Evolutionary conservation across 2,329 filamentous ascomycete genomes (phyloP), one percentile per base, ranked within the genome.

Genomic region (Celoporthe dispersa): DNA sequence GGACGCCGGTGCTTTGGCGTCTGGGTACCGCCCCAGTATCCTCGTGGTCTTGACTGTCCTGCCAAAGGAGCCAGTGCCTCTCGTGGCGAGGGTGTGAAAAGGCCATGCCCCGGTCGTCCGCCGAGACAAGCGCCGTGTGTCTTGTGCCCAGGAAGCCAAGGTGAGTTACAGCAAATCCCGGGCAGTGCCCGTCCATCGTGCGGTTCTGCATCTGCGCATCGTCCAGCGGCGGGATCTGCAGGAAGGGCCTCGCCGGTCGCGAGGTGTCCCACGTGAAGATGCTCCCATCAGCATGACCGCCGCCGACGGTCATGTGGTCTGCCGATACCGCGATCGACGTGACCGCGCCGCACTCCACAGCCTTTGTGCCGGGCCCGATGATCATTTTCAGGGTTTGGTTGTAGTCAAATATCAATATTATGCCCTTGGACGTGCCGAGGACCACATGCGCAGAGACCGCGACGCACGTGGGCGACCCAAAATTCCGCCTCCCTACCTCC

Each of bases 181-280:
- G 86, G 28, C 96, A 82, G 81, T 99, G 96, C 1, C 96, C 95
- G 82, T 98, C 94, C 1, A 82, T 79, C n/a, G 87, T 90, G 63
- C 90, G 87, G 39, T 89, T 86, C 67, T 92, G 86, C 41, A 90
- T 77, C 70, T 92, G 88, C 2, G 84, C 81, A n/a, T 85, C 81
- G 44, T 94, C 89, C 12, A 97, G 83, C 48, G 94, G 93, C 0
- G 91, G 89, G 59, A 99, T 94, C 65, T 93, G 90, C 41, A 99
- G 86, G 79, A 99, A 99, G 0, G 95, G 96, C 41, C 92, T 88
- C 3, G 94, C 90, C n/a, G 92, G 88, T 69, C 92, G 88, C 55
- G 88, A 88, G 16, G 95, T 91, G 79, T 99, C 97, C 97, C 97
- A 99, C 0, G 95, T 99, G 77, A 98, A 98, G 67, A 99, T 97